These are phyloP conservation scores for Chaetomium olivaceum DNA, from an alignment of 2,329 filamentous ascomycete genomes.

Conservation along the genomic window DNA sequence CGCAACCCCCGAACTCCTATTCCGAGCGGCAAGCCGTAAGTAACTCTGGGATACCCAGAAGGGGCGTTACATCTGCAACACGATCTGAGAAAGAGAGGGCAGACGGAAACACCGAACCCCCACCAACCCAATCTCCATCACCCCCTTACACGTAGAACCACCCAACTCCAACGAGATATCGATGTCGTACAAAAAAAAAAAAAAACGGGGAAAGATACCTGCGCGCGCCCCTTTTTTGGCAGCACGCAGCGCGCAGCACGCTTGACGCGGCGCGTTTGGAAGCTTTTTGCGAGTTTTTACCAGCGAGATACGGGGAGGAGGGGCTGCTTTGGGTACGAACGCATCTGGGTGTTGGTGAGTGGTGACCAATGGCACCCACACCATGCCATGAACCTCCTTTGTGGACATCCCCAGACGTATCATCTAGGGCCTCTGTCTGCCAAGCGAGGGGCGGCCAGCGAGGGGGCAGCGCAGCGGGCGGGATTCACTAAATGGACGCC, in stretches of 20 bases:
- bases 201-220: too few species aligned
- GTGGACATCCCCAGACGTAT: neutral
- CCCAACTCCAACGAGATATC: too few species aligned
- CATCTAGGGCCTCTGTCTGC: neutral
- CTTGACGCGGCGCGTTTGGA: neutral
- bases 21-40: too few species aligned
- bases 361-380: neutral
- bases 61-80: neutral
- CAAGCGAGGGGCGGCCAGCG: neutral
- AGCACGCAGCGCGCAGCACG: neutral
- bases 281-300: neutral
- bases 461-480: too few species aligned
- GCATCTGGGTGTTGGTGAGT: neutral
- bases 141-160: too few species aligned
- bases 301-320: neutral
- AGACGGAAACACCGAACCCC: neutral
- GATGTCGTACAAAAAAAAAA: neutral
- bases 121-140: neutral
- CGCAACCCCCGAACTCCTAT: too few species aligned
- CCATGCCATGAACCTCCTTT: neutral
- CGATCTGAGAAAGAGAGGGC: too few species aligned
- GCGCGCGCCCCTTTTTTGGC: neutral
- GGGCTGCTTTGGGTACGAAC: neutral
- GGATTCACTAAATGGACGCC: neutral
- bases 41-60: neutral